Conservation (phyloP, 257 asterid genomes). For the Salvia splendens region DNA sequence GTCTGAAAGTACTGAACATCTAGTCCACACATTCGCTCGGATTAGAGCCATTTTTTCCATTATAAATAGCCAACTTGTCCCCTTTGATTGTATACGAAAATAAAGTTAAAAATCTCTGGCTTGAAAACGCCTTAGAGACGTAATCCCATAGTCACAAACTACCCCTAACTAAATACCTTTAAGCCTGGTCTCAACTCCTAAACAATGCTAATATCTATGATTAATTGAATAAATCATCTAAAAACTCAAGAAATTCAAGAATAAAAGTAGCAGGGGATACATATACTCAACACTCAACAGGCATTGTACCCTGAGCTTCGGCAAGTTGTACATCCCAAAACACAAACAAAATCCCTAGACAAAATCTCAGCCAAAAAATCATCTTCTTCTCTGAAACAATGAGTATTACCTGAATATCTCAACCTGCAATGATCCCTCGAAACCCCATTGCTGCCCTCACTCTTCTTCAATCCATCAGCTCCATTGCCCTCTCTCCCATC, state of each 20-base stretch:
- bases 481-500: constrained; percentile 19
- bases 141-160: too few species aligned
- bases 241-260: not conserved
- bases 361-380: not conserved
- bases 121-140: too few species aligned
- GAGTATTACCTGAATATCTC: constrained; percentile 43
- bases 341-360: constrained; percentile 15
- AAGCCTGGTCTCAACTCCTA: constrained; percentile 10
- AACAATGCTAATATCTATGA: not conserved
- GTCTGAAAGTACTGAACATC: too few species aligned
- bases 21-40: too few species aligned
- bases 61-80: too few species aligned
- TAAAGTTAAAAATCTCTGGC: too few species aligned
- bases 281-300: not conserved
- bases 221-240: not conserved
- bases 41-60: too few species aligned
- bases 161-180: constrained; percentile 2
- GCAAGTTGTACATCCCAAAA: constrained; percentile 29
- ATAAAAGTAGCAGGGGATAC: constrained; percentile 11
- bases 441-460: constrained; percentile 35
- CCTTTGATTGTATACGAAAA: too few species aligned
- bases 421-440: constrained; percentile 32
- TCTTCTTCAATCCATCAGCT: constrained; percentile 25
- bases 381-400: constrained; percentile 19
- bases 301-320: constrained; percentile 33